phyloP scores from a whole-genome alignment of 371 early-diverging fungal species.

The Mortierella sp. region DNA sequence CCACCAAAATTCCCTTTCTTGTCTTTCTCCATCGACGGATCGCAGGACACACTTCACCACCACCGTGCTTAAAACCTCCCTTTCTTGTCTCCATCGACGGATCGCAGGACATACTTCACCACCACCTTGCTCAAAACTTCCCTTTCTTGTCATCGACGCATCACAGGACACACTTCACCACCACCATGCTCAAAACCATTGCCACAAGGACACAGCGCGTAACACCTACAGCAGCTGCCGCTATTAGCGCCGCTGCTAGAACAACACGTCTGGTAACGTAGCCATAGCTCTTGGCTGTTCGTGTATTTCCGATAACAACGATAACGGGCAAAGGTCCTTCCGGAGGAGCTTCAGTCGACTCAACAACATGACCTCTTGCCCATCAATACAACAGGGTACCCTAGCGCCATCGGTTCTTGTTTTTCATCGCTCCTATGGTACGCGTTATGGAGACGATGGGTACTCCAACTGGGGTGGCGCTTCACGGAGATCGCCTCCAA shows the following conservation, averaged over 20 bases:
- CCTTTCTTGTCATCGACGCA: too few relatives aligned
- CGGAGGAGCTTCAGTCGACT: too few relatives aligned
- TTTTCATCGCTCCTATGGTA: conserved; percentile 31
- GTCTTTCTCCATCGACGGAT: too few relatives aligned
- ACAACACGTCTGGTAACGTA: conserved; percentile 22
- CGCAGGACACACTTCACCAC: background rate
- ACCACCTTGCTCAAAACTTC: background rate
- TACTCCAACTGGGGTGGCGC: conserved; percentile 39
- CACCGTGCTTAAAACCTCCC: conserved; percentile 20
- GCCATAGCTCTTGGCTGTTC: background rate
- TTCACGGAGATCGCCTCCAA: conserved; percentile 31
- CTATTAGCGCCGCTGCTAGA: conserved; percentile 9
- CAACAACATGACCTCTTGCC: background rate
- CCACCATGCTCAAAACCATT: conserved; percentile 28
- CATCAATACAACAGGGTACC: conserved; percentile 4
- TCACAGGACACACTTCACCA: background rate
- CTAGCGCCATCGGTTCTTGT: conserved; percentile 35
- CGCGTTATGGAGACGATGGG: conserved; percentile 45
- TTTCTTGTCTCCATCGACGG: background rate
- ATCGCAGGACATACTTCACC: background rate
- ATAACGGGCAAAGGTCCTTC: background rate
- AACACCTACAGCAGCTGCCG: conserved; percentile 4
- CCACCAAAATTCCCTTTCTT: background rate
- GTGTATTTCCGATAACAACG: background rate
- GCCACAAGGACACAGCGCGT: conserved; percentile 5